phyloP scores from a whole-genome alignment of 129 eudicot species.

The Escallonia herrerae region DNA sequence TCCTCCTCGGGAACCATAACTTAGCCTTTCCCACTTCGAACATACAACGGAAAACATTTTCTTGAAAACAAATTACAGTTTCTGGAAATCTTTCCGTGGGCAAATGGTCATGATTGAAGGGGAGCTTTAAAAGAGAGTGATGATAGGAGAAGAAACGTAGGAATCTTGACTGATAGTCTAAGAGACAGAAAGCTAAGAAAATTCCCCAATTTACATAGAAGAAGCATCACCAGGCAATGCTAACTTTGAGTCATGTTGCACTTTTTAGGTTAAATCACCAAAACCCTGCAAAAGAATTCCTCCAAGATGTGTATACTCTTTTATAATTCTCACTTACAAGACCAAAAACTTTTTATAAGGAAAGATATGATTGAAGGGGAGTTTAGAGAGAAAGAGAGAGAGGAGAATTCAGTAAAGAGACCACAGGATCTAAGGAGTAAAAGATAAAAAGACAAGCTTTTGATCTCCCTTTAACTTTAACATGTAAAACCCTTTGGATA shows the following conservation, averaged over 20 bases:
- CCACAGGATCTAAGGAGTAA: constrained; percentile 45
- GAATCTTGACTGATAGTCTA: background rate
- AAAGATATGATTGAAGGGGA: background rate
- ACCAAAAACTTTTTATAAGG: constrained; percentile 2
- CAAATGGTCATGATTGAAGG: background rate
- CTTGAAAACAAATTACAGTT: too few species aligned
- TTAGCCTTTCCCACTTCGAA: too few species aligned
- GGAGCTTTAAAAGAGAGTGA: background rate
- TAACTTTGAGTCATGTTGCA: background rate
- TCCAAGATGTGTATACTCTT: constrained; percentile 1
- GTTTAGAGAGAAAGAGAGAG: constrained; percentile 7
- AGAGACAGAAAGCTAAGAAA: background rate
- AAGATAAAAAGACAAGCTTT: constrained; percentile 31
- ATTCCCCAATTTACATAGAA: background rate
- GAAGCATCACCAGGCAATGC: background rate
- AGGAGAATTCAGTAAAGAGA: constrained; percentile 23
- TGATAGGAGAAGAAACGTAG: too few species aligned
- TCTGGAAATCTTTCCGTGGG: too few species aligned
- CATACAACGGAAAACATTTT: too few species aligned
- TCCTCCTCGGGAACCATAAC: background rate
- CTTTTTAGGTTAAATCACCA: background rate
- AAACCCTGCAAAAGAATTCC: background rate
- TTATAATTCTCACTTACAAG: background rate
- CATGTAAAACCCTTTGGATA: background rate
- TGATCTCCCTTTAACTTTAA: constrained; percentile 2